Evolutionary conservation across 2,329 filamentous ascomycete species (phyloP).

Genomic region (Fusarium musae): DNA sequence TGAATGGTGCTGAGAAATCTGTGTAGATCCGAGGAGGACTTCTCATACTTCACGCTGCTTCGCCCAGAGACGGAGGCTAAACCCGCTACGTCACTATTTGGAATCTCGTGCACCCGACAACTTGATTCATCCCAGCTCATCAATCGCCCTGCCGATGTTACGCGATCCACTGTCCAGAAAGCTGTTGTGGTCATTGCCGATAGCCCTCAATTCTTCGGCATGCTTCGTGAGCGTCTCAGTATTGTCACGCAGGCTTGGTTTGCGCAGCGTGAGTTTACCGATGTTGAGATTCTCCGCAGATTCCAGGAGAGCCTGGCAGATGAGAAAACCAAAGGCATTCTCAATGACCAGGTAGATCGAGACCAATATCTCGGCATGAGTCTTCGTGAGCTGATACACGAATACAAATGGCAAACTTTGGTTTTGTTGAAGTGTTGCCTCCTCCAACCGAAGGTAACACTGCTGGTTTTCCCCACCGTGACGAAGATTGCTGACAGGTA

Average conservation of each 20-base stretch:
- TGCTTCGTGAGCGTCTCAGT: conserved; percentile 87
- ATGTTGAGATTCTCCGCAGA: conserved; percentile 86
- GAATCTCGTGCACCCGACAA: conserved; percentile 94
- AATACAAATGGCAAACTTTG: conserved; percentile 94
- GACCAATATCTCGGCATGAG: conserved; percentile 92
- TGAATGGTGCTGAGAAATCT: conserved; percentile 27
- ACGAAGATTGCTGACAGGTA: neutral
- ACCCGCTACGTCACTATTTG: conserved; percentile 86
- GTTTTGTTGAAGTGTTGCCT: conserved; percentile 94
- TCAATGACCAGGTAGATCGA: conserved; percentile 75
- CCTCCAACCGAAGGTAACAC: conserved; percentile 86
- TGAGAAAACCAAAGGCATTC: conserved; percentile 66
- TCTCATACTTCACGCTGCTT: conserved; percentile 96
- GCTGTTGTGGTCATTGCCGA: conserved; percentile 96
- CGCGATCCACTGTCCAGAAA: conserved; percentile 97
- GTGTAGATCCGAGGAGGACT: conserved; percentile 88
- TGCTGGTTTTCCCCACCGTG: neutral
- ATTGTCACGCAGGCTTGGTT: conserved; percentile 98
- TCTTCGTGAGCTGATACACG: conserved; percentile 88
- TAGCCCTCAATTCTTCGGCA: conserved; percentile 88
- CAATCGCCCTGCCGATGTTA: conserved; percentile 86
- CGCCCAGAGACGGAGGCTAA: conserved; percentile 64
- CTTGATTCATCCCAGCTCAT: conserved; percentile 82
- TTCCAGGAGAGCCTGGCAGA: conserved; percentile 90
- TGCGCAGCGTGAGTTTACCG: conserved; percentile 90